phyloP scores from a whole-genome alignment of 108 stramenopile species.

The Bacterosira constricta region DNA sequence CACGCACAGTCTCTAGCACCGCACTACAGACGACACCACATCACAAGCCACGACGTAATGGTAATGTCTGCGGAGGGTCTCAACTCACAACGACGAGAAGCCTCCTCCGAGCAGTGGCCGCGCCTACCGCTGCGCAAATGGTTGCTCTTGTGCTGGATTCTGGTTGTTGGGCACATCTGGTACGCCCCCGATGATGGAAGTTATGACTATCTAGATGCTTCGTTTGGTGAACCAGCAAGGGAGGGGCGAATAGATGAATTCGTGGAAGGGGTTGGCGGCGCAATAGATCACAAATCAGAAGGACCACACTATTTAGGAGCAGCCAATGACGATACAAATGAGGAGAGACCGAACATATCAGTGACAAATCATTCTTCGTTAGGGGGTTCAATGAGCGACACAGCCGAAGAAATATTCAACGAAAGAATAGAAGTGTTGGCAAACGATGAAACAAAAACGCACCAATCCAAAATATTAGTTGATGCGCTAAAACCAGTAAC shows the following conservation, averaged over 20 bases:
- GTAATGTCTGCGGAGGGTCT: too few relatives aligned
- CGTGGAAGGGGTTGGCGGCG: not conserved
- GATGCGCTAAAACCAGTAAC: conserved; percentile 17
- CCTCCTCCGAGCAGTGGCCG: not conserved
- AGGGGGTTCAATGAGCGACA: too few relatives aligned
- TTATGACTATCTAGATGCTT: not conserved
- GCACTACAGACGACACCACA: too few relatives aligned
- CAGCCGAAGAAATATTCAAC: not conserved
- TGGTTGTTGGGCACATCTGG: not conserved
- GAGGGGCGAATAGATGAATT: not conserved
- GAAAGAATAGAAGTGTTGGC: not conserved
- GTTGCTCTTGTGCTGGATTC: not conserved
- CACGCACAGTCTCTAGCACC: too few relatives aligned
- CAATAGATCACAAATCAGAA: not conserved
- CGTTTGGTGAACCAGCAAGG: not conserved
- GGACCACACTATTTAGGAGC: not conserved
- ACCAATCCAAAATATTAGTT: too few relatives aligned
- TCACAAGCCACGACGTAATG: too few relatives aligned
- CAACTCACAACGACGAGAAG: not conserved
- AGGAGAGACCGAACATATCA: too few relatives aligned
- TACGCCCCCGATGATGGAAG: not conserved
- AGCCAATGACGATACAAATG: not conserved
- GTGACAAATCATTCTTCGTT: too few relatives aligned
- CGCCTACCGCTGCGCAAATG: not conserved
- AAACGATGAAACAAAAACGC: not conserved